Evolutionary conservation across 352 stramenopile genomes (phyloP).

Genomic region (Albugo candida): DNA sequence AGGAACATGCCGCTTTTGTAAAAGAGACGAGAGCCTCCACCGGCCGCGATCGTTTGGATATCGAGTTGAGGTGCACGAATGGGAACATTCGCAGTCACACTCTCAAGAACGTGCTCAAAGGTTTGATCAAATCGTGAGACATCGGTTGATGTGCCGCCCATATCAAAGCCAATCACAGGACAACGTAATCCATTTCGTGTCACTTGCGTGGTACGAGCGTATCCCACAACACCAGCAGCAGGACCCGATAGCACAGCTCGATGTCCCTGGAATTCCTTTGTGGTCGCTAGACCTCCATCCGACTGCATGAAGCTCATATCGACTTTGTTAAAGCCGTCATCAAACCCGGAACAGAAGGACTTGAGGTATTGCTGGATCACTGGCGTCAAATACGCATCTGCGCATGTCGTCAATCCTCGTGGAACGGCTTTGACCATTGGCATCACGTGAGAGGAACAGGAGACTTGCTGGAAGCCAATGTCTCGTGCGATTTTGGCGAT

Average conservation of each 20-base stretch:
- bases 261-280: conserved; percentile 86
- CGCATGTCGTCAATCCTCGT: conserved; percentile 91
- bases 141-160: conserved; percentile 97
- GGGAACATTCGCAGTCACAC: conserved; percentile 92
- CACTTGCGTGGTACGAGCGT: conserved; percentile 84
- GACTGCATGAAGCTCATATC: conserved; percentile 98
- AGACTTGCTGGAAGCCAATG: conserved; percentile 90
- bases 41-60: conserved; percentile 97
- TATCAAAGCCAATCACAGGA: conserved; percentile 95
- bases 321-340: conserved; percentile 67
- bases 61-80: conserved; percentile 96
- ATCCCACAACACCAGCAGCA: conserved; percentile 91
- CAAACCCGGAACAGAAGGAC: conserved; percentile 95
- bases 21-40: conserved; percentile 91
- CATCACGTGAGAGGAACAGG: conserved; percentile 86
- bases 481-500: conserved; percentile 77
- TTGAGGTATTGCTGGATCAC: conserved; percentile 94
- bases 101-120: conserved; percentile 97
- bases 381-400: conserved; percentile 95
- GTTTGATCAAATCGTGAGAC: conserved; percentile 92
- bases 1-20: conserved; percentile 94
- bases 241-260: conserved; percentile 87
- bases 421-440: conserved; percentile 97
- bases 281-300: conserved; percentile 92
- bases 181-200: conserved; percentile 11